A percentile compares a stretch with the other conserved stretches of the same genome.
phyloP scores from a whole-genome alignment of 2,329 filamentous ascomycete genomes.

The Neophaeococcomyces aloes region DNA sequence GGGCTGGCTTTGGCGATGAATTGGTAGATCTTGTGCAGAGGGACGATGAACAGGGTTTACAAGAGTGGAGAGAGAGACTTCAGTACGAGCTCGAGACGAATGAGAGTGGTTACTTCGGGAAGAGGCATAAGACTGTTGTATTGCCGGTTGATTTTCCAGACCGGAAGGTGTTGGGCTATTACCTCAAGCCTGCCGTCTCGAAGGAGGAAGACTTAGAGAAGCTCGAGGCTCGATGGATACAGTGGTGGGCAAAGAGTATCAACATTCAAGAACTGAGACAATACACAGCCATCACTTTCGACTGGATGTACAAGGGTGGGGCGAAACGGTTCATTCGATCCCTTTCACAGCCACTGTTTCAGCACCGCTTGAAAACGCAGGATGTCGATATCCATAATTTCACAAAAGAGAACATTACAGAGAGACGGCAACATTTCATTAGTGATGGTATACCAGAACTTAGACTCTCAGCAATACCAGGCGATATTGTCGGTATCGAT shows the following conservation, averaged over 20 bases:
- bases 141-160: slow-evolving; percentile 79
- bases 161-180: slow-evolving; percentile 68
- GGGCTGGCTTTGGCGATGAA: slow-evolving; percentile 67
- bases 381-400: slow-evolving; percentile 15
- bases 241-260: slow-evolving; percentile 36
- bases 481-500: slow-evolving; percentile 66
- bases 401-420: slow-evolving; percentile 42
- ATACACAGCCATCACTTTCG: slow-evolving; percentile 71
- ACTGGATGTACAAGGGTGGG: slow-evolving; percentile 69
- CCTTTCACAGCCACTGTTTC: slow-evolving; percentile 65
- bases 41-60: slow-evolving; percentile 19
- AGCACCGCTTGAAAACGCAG: slow-evolving; percentile 42
- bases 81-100: slow-evolving; percentile 72
- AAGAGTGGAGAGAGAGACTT: slow-evolving; percentile 60
- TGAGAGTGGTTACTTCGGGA: slow-evolving; percentile 67
- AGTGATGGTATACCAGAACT: slow-evolving; percentile 69
- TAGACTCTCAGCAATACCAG: slow-evolving; percentile 65
- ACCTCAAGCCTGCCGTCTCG: slow-evolving; percentile 79
- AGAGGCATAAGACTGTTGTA: slow-evolving; percentile 59
- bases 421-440: slow-evolving; percentile 56
- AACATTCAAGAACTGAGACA: slow-evolving; percentile 57
- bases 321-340: slow-evolving; percentile 77
- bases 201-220: slow-evolving; percentile 45
- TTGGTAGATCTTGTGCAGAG: slow-evolving; percentile 24
- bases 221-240: slow-evolving; percentile 47